Base-by-base conservation (phyloP, 805 yeast genomes). In the Cyberlindnera misumaiensis region DNA sequence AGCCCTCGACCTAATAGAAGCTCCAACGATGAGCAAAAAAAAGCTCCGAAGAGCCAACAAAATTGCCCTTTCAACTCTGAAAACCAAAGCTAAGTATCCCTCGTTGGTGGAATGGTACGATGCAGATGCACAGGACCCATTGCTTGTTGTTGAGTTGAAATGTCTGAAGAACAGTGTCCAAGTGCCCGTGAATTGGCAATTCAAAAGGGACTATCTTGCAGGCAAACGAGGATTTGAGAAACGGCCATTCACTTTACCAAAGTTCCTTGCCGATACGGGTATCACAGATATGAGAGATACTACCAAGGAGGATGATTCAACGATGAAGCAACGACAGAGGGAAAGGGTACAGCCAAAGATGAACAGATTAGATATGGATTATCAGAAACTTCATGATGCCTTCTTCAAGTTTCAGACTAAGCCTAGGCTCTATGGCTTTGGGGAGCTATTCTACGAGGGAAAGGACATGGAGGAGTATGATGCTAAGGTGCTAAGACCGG, bases 331-430 rank as follows among this genome's bases (percentile, higher is more conserved):
- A 51, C 70, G 73, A 52, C 81, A 81, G 57, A 70, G 97, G 45
- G 90, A 84, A 40, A 69, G 83, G 36, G 94, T 88, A 0, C 96
- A 86, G 57, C 96, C 96, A 0, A 86, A 85, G 55, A 68, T 87
- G 77, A 94, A 94, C 1, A 68, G 78, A 37, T 58, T 90, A 16
- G 97, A 90, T 56, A 73, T 93, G 17, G 97, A 90, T 59, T 89
- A 83, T 55, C 80, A 75, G 45, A 83, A 77, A 46, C 60, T 90
- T 15, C 79, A 86, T 54, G 84, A 85, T 56, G 95, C 96, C 0
- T 89, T 90, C 53, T 89, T 87, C 70, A 81, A 80, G 54, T 64
- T 73, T 51, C 96, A 90, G 52, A 67, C 79, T 0, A 80, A 77
- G 49, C 97, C 97, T 0, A 65, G 69, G 31, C 49, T 90, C 35